Evolutionary conservation across 2,329 filamentous ascomycete species (phyloP).

Genomic region (Fonsecaea multimorphosa): DNA sequence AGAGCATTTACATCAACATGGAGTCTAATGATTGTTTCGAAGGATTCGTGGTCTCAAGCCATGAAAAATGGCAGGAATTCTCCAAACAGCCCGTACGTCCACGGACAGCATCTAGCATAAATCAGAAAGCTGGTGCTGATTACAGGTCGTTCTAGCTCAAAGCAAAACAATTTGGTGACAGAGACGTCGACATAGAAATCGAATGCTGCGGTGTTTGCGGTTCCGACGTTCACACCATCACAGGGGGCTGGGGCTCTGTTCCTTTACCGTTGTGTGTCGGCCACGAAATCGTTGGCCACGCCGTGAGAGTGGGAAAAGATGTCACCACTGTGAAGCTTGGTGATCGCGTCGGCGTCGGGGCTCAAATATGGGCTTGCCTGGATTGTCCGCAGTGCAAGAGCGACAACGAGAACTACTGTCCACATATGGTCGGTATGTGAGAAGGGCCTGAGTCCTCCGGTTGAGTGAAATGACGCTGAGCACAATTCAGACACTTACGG

Average conservation of each 20-base stretch:
- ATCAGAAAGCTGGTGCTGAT: no score
- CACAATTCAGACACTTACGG: no score
- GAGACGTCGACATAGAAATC: slow-evolving; percentile 68
- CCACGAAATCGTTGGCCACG: slow-evolving; percentile 69
- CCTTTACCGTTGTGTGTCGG: slow-evolving; percentile 60
- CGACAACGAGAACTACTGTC: slow-evolving; percentile 58
- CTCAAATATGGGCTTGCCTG: slow-evolving; percentile 63
- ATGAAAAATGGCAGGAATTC: no score
- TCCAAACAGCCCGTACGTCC: no score
- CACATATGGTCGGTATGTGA: neutral
- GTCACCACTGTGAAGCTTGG: slow-evolving; percentile 60
- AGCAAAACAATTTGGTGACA: no score
- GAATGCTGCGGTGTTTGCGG: slow-evolving; percentile 70
- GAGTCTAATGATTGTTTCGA: no score
- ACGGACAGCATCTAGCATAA: no score
- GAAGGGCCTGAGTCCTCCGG: no score
- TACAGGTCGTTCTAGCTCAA: no score
- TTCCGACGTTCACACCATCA: slow-evolving; percentile 56
- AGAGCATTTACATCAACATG: no score
- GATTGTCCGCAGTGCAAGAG: slow-evolving; percentile 63
- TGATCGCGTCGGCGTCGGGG: slow-evolving; percentile 68
- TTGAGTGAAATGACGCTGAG: no score
- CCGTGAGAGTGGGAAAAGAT: slow-evolving; percentile 58
- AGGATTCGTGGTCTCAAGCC: no score
- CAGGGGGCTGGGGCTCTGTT: slow-evolving; percentile 43